These are phyloP conservation scores for Phlyctochytrium planicorne DNA, from an alignment of 192 early-diverging fungal genomes.

Conservation along the genomic window DNA sequence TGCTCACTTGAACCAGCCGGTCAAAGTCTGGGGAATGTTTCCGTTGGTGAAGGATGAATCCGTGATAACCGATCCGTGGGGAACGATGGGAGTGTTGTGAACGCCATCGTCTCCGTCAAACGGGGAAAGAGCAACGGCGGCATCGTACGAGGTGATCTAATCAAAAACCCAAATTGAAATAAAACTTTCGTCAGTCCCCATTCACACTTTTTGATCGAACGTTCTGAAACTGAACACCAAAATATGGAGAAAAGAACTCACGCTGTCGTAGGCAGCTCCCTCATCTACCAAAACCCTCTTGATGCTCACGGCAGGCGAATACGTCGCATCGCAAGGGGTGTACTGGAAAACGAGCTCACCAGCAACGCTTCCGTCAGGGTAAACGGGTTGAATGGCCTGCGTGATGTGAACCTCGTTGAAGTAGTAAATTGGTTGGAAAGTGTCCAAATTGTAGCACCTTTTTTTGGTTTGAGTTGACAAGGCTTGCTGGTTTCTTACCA, in stretches of 20 bases:
- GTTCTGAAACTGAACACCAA: no score
- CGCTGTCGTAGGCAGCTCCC: not conserved
- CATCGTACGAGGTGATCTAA: not conserved
- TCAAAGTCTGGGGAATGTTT: not conserved
- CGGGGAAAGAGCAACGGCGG: not conserved
- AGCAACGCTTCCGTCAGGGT: not conserved
- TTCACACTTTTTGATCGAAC: no score
- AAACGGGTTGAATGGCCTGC: not conserved
- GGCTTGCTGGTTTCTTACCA: not conserved
- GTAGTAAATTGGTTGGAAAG: not conserved
- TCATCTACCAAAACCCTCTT: not conserved
- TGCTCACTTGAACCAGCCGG: conserved; percentile 8
- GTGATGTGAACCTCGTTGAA: not conserved
- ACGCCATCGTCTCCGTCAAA: not conserved
- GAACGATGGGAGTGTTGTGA: not conserved
- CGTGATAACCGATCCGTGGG: not conserved
- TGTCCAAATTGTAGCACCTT: conserved; percentile 1
- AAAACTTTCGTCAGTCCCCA: not conserved
- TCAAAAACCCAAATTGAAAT: no score
- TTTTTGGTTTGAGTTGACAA: not conserved
- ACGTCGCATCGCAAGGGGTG: conserved; percentile 1
- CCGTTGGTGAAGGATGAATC: not conserved
- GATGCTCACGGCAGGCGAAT: not conserved
- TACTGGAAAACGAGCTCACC: not conserved
- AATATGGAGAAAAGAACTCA: not conserved